Conservation (phyloP, 2,329 filamentous ascomycete genomes). For the Fusarium cyanostomum region DNA sequence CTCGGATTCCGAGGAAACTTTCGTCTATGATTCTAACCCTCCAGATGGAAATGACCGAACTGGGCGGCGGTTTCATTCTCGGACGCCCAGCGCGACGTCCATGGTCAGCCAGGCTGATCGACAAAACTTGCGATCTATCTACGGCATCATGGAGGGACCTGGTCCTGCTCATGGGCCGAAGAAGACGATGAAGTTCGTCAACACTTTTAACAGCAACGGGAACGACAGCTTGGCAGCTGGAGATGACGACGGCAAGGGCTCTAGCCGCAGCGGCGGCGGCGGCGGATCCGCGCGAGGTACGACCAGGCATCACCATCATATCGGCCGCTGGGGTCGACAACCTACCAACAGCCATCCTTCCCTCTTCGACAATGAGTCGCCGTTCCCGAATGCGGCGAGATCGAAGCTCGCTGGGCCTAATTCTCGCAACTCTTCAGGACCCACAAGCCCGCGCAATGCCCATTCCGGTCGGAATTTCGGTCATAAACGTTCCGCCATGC, state of each 20-base stretch:
- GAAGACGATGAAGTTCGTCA: slow-evolving; percentile 96
- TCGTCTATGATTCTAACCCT: slow-evolving; percentile 98
- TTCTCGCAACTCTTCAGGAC: slow-evolving; percentile 71
- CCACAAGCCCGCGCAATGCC: slow-evolving; percentile 73
- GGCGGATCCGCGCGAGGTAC: slow-evolving; percentile 72
- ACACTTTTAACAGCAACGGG: slow-evolving; percentile 73
- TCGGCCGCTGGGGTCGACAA: slow-evolving; percentile 77
- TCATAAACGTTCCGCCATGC: slow-evolving; percentile 63
- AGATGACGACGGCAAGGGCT: slow-evolving; percentile 73
- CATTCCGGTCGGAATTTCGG: slow-evolving; percentile 49
- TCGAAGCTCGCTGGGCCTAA: slow-evolving; percentile 68
- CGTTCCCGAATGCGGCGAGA: slow-evolving; percentile 74
- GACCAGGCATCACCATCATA: slow-evolving; percentile 77
- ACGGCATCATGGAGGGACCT: slow-evolving; percentile 70
- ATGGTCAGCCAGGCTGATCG: slow-evolving; percentile 75
- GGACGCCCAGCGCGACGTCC: slow-evolving; percentile 93
- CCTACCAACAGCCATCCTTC: slow-evolving; percentile 74
- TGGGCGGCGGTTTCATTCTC: slow-evolving; percentile 84
- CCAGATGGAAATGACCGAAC: slow-evolving; percentile 69
- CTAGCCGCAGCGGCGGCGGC: slow-evolving; percentile 66
- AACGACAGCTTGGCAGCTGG: slow-evolving; percentile 62
- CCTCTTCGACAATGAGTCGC: slow-evolving; percentile 79
- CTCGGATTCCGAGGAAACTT: slow-evolving; percentile 97
- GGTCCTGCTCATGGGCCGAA: slow-evolving; percentile 61
- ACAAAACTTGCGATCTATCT: slow-evolving; percentile 70